Percentiles rank a stretch among this genome's conserved stretches.
Evolutionary conservation across 768 basidiomycete species (phyloP).

Genomic region (Atractiella rhizophila): DNA sequence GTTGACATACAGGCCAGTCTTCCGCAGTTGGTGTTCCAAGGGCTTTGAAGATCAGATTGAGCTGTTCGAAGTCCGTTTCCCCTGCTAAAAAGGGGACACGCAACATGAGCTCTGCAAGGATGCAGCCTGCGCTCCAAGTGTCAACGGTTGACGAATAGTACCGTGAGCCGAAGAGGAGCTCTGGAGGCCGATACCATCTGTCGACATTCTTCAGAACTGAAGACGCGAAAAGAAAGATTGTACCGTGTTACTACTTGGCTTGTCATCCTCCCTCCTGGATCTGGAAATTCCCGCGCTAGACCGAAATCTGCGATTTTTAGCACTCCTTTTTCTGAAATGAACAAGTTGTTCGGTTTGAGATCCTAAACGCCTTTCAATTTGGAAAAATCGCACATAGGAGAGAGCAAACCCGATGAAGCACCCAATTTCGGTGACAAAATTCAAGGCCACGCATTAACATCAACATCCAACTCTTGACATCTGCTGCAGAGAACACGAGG

Average conservation of each 20-base stretch:
- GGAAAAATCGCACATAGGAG: background rate
- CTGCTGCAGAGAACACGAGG: conserved; percentile 74
- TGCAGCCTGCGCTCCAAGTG: conserved; percentile 92
- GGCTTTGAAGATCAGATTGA: conserved; percentile 79
- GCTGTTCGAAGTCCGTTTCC: conserved; percentile 85
- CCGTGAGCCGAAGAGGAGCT: conserved; percentile 68
- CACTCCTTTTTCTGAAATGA: conserved; percentile 67
- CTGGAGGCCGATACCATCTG: conserved; percentile 96
- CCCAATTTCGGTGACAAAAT: conserved; percentile 83
- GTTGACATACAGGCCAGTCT: conserved; percentile 64
- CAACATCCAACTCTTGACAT: conserved; percentile 96
- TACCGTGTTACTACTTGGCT: conserved; percentile 92
- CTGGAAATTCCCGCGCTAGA: conserved; percentile 83
- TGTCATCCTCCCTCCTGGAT: conserved; percentile 89
- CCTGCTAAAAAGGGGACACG: conserved; percentile 86
- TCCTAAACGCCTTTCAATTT: conserved; percentile 32
- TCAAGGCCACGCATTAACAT: conserved; percentile 97
- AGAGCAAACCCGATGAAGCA: conserved; percentile 57
- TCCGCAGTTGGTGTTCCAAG: conserved; percentile 88
- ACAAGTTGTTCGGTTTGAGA: conserved; percentile 92
- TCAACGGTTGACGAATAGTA: conserved; percentile 83
- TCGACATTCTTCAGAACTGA: background rate
- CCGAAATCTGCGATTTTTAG: conserved; percentile 98
- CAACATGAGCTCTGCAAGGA: conserved; percentile 91
- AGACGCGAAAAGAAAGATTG: conserved; percentile 13